phyloP scores from a whole-genome alignment of 768 basidiomycete genomes.

The Mycena rebaudengoi region DNA sequence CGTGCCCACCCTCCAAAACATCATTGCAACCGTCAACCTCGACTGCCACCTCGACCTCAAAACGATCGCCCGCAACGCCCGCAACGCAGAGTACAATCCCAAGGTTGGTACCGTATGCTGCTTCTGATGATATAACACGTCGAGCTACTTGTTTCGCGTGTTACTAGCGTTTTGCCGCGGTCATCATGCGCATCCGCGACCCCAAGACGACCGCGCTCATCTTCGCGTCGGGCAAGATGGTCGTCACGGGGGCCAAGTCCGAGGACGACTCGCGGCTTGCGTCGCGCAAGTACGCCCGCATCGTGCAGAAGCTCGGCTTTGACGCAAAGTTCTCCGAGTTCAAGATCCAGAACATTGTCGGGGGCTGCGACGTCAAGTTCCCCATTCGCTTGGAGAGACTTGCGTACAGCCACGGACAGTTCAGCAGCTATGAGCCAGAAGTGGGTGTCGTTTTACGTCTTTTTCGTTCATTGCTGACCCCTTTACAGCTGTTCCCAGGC shows the following conservation, averaged over 20 bases:
- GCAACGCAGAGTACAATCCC: too few species aligned
- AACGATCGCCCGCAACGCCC: too few species aligned
- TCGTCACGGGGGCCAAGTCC: slow-evolving; percentile 98
- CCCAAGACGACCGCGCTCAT: slow-evolving; percentile 99
- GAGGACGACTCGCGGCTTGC: slow-evolving; percentile 97
- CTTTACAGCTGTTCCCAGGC: slow-evolving; percentile 94
- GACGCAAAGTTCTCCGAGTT: slow-evolving; percentile 99
- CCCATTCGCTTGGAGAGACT: slow-evolving; percentile 97
- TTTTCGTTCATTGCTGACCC: not conserved
- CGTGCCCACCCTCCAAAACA: too few species aligned
- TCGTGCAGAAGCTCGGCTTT: slow-evolving; percentile 99
- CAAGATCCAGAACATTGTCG: too few species aligned
- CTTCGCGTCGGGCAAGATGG: slow-evolving; percentile 99
- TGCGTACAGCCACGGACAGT: slow-evolving; percentile 96
- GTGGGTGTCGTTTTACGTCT: slow-evolving; percentile 51
- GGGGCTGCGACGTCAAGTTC: too few species aligned
- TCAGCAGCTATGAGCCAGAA: slow-evolving; percentile 97
- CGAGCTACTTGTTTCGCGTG: slow-evolving; percentile 68
- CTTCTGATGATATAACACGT: slow-evolving; percentile 56
- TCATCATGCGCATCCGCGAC: slow-evolving; percentile 99
- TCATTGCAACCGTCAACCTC: too few species aligned
- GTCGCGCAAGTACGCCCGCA: slow-evolving; percentile 97
- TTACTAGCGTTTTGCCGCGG: slow-evolving; percentile 97
- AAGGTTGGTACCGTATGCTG: slow-evolving; percentile 79
- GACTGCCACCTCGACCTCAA: too few species aligned